Evolutionary conservation across 805 yeast genomes (phyloP), one percentile per base, ranked within the genome.

Genomic region (Starmerella cellae): DNA sequence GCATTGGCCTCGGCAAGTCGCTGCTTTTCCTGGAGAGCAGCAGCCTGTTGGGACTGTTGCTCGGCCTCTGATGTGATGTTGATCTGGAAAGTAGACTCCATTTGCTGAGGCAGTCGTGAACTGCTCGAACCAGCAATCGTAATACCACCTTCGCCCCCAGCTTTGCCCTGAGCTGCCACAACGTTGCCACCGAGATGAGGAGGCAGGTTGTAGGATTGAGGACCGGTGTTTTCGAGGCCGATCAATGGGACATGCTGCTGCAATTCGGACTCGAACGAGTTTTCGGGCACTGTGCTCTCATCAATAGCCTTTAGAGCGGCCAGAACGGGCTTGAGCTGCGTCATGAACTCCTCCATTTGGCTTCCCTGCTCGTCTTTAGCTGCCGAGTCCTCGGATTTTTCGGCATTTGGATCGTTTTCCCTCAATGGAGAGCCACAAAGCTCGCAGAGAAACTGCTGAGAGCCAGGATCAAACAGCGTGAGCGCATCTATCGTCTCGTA

Each of bases 401-500:
- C 74, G 11, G 27, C 32, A 16, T 30, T 22, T 8, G 43, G 39
- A 19, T 38, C 49, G 60, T 88, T 97, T 59, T 91, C 98, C 13
- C 79, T 67, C 47, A 91, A 65, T 10, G 73, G 68, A 34, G 72
- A 79, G 38, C 79, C 80, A 61, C 98, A 91, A 37, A 81, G 71
- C 30, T 82, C 84, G 59, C 98, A 91, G 23, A 81, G 59, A 55
- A 88, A 93, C 43, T 77, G 79, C 40, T 82, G 75, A 53, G 74
- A 74, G 55, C 82, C 95, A 42, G 79, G 84, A 51, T 84, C 79
- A 46, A 82, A 63, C 46, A 84, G 60, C 14, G 94, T 74, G 17
- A 88, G 75, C 2, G 94, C 95, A 59, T 91, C 97, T 49, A 91
- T 60, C 51, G 91, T 83, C 5, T 87, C 71, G 55, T 79, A 87